phyloP scores from a whole-genome alignment of 2,329 filamentous ascomycete genomes.

The Rutstroemia sydowiana region DNA sequence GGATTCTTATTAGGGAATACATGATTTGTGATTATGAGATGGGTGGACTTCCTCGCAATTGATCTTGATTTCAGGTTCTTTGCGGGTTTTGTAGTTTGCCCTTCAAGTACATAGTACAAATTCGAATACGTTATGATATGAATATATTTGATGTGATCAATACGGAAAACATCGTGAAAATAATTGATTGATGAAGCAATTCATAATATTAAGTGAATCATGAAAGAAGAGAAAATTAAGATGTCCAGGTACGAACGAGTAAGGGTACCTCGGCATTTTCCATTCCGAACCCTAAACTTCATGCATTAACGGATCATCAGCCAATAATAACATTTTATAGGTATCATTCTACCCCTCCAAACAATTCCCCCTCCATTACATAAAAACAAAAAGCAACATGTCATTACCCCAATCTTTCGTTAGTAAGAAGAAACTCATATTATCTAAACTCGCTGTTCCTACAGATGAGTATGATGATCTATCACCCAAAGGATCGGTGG shows the following conservation, averaged over 20 bases:
- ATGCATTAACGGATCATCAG: background rate
- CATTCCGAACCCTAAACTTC: too few species aligned
- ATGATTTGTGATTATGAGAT: slow-evolving; percentile 2
- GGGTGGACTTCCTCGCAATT: slow-evolving; percentile 3
- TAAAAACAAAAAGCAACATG: background rate
- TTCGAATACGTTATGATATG: background rate
- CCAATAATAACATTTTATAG: background rate
- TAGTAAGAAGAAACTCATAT: slow-evolving; percentile 63
- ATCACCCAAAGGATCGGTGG: slow-evolving; percentile 83
- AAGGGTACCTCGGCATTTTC: too few species aligned
- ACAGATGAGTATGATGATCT: slow-evolving; percentile 69
- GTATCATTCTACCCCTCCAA: background rate
- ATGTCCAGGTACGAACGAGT: too few species aligned
- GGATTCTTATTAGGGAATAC: background rate
- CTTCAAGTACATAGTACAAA: background rate
- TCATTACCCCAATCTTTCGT: slow-evolving; percentile 37
- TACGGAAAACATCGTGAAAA: background rate
- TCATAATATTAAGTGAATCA: too few species aligned
- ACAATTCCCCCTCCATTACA: background rate
- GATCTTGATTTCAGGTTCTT: background rate
- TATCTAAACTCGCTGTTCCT: slow-evolving; percentile 62
- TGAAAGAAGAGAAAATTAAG: too few species aligned
- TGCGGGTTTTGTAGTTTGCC: slow-evolving; percentile 5
- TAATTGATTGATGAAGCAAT: too few species aligned
- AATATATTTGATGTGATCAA: background rate